Conservation (phyloP, 257 asterid species). For the Forsythia viridissima region DNA sequence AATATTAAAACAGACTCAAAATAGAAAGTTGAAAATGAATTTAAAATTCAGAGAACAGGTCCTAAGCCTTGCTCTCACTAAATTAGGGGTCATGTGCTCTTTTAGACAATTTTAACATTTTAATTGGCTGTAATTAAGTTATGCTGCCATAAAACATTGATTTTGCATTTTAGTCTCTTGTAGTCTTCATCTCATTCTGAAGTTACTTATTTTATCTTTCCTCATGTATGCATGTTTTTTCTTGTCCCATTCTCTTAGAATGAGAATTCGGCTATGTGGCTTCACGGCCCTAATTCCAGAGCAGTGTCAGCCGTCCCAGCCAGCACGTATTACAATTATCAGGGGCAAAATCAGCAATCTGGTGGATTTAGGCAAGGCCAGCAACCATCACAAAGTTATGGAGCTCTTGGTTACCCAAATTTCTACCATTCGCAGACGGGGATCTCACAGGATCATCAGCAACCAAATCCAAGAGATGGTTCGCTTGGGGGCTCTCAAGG, state of each 20-base stretch:
- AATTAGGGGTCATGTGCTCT: not conserved
- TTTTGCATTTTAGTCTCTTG: not conserved
- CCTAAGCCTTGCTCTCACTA: not conserved
- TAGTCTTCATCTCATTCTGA: not conserved
- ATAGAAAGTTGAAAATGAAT: no score
- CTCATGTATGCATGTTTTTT: not conserved
- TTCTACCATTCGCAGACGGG: conserved; percentile 76
- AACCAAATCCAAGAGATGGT: conserved; percentile 68
- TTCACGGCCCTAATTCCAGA: conserved; percentile 74
- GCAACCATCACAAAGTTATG: conserved; percentile 76
- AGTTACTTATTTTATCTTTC: not conserved
- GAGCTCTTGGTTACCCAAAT: conserved; percentile 68
- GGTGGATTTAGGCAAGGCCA: conserved; percentile 82
- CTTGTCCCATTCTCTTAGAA: conserved; percentile 41
- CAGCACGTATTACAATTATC: conserved; percentile 53
- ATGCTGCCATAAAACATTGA: not conserved
- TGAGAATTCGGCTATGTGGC: conserved; percentile 77
- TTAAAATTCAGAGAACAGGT: no score
- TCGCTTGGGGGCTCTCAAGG: conserved; percentile 62
- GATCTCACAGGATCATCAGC: conserved; percentile 67
- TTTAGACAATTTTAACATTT: not conserved
- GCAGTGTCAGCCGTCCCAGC: conserved; percentile 70
- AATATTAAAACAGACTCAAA: no score
- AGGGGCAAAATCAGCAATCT: conserved; percentile 70
- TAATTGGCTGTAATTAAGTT: not conserved